phyloP scores from a whole-genome alignment of 2,329 filamentous ascomycete genomes.

The Zymoseptoria passerinii region DNA sequence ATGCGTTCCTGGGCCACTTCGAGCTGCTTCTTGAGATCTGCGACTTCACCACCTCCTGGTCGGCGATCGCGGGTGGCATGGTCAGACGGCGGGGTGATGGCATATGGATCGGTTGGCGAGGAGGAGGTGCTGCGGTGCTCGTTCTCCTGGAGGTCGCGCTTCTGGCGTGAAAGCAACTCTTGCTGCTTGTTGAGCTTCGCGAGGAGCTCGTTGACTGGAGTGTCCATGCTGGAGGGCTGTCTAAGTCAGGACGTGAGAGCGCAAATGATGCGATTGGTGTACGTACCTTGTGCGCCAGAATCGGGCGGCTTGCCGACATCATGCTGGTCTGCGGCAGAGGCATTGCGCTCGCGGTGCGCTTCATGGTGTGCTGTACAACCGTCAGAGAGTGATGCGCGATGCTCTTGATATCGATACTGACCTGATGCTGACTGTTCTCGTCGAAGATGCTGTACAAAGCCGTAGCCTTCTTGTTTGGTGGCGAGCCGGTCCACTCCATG shows the following conservation, averaged over 20 bases:
- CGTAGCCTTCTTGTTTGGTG: conserved; percentile 15
- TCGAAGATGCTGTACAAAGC: conserved; percentile 18
- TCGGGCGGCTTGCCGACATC: conserved; percentile 27
- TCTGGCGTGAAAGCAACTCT: conserved; percentile 50
- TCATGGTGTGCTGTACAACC: conserved; percentile 13
- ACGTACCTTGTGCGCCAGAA: neutral
- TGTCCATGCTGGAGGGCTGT: conserved; percentile 3
- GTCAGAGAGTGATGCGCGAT: conserved; percentile 4
- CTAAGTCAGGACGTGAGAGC: neutral
- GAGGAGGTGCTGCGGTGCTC: conserved; percentile 25
- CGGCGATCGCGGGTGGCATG: conserved; percentile 16
- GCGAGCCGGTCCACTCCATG: conserved; percentile 19
- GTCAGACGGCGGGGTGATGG: conserved; percentile 20
- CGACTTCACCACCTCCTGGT: conserved; percentile 50
- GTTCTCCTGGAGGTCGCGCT: conserved; percentile 42
- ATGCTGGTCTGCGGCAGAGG: conserved; percentile 32
- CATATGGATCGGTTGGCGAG: conserved; percentile 26
- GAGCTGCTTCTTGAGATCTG: conserved; percentile 62
- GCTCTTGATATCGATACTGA: conserved; percentile 4
- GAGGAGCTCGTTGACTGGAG: conserved; percentile 59
- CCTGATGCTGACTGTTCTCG: conserved; percentile 15
- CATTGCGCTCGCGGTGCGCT: conserved; percentile 17
- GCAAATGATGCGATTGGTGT: conserved; percentile 30
- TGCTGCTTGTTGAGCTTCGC: conserved; percentile 68
- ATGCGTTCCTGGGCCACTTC: conserved; percentile 63